Evolutionary conservation across 768 basidiomycete genomes (phyloP).

Genomic region (Russula dissimulans): DNA sequence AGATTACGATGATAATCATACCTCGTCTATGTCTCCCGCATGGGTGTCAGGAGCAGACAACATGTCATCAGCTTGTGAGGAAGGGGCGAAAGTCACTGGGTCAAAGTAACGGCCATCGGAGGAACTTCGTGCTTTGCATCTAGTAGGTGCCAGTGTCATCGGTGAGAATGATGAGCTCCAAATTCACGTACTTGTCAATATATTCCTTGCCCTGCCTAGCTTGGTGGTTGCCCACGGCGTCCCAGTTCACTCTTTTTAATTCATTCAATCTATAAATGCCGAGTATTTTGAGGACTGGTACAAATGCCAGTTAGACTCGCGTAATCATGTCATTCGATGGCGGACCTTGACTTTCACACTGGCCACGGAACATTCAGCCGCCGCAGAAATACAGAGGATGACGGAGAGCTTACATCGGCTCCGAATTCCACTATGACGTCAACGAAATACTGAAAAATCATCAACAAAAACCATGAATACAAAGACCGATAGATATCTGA

Average conservation of each 20-base stretch:
- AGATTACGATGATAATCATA: neutral
- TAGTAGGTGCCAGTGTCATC: neutral
- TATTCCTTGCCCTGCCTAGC: neutral
- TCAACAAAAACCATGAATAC: neutral
- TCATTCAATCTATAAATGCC: conserved; percentile 7
- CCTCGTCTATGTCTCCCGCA: conserved; percentile 2
- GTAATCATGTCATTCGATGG: neutral
- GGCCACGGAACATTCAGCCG: neutral
- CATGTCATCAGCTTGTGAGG: neutral
- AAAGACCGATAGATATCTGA: neutral
- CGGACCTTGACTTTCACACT: conserved; percentile 13
- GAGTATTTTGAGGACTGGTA: neutral
- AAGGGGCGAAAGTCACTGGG: neutral
- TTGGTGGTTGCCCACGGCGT: neutral
- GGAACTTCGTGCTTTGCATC: conserved; percentile 4
- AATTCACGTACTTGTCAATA: neutral
- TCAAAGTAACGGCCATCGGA: neutral
- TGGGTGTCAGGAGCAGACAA: neutral
- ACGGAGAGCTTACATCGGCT: conserved; percentile 1
- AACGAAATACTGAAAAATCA: conserved; percentile 9
- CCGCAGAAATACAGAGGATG: no score
- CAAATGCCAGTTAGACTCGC: neutral
- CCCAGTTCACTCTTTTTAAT: conserved; percentile 7
- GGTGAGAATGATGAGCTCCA: no score
- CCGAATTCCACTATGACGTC: conserved; percentile 11